A percentile compares a stretch with the other conserved stretches of the same genome.
Conservation (phyloP, 1,284 basidiomycete genomes). For the Singerocomus inundabilis region DNA sequence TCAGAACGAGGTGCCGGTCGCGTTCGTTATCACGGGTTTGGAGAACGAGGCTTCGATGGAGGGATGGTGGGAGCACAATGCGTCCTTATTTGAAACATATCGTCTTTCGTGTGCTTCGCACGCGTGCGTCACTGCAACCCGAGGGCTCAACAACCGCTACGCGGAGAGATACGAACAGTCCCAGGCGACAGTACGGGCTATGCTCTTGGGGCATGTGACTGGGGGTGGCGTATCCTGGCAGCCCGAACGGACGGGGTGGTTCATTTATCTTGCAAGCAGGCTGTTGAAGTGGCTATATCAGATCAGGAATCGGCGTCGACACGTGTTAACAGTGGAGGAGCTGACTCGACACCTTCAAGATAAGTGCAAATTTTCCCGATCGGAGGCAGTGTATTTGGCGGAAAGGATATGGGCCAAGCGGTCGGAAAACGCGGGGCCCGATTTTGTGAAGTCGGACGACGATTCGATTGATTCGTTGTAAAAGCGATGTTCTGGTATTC, state of each 20-base stretch:
- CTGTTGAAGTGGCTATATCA: constrained; percentile 22
- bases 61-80: constrained; percentile 23
- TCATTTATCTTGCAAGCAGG: constrained; percentile 24
- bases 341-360: constrained; percentile 24
- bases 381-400: constrained; percentile 25
- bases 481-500: neutral
- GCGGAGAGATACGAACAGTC: constrained; percentile 21
- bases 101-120: constrained; percentile 22
- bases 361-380: constrained; percentile 22
- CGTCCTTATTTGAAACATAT: constrained; percentile 13
- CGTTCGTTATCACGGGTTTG: constrained; percentile 36
- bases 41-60: constrained; percentile 33
- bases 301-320: constrained; percentile 8
- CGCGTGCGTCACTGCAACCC: constrained; percentile 25
- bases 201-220: constrained; percentile 26
- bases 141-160: constrained; percentile 13
- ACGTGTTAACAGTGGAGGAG: constrained; percentile 18
- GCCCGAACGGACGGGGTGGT: constrained; percentile 25
- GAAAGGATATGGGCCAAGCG: constrained; percentile 25
- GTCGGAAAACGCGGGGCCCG: constrained; percentile 18
- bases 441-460: constrained; percentile 27
- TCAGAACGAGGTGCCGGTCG: constrained; percentile 34
- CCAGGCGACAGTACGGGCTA: constrained; percentile 13
- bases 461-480: constrained; percentile 16
- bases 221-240: constrained; percentile 19